Base-by-base conservation (phyloP, 768 basidiomycete species). In the Podaxis pistillaris region DNA sequence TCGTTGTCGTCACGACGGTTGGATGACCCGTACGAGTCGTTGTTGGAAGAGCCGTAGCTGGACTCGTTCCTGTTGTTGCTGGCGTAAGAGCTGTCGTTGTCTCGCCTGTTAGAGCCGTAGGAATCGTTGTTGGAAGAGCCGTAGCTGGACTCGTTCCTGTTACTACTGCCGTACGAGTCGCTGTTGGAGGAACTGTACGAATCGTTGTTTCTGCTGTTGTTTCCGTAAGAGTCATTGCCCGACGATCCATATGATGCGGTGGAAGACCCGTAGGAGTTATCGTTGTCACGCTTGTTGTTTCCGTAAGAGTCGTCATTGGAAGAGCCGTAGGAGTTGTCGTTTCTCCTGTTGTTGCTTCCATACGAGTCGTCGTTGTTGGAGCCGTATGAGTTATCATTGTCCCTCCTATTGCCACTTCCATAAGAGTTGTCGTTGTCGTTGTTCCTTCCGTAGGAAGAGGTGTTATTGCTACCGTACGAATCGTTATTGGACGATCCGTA, bases 301-400 rank as follows among this genome's bases (percentile, higher is more conserved):
- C 70, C 67, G 46, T 72, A 71, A 37, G 68, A 71, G 51, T 72
- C 66, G 57, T 69, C 62, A 57, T 67, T 65, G 44, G 65, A 64
- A 26, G 68, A 69, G 8, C 68, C 65, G 33, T n/a, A 65, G 15
- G 56, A 55, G 24, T n/a, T 56, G 17, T 46, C 44, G 44, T 17
- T 46, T 0, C 15, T 17, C 5, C 55, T 41, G 22, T 62, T 65
- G 46, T 56, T 50, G 4, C 66, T 65, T 11, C 69, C 66, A 44
- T 70, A 69, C 38, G 65, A 68, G 50, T 70, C 63, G 40, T 70
- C 62, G 64, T 68, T 67, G 49, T 49, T 26, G 12, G 51, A 52
- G 3, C 30, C 51, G 24, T 52, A 28, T 17, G 49, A 44, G n/a
- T n/a, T n/a, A n/a, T 44, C 22, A n/a, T 62, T 44, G 12, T 44